A percentile compares a stretch with the other conserved stretches of the same genome.
Evolutionary conservation across 345 rosid genomes (phyloP).

Genomic region (Erodium maritimum): DNA sequence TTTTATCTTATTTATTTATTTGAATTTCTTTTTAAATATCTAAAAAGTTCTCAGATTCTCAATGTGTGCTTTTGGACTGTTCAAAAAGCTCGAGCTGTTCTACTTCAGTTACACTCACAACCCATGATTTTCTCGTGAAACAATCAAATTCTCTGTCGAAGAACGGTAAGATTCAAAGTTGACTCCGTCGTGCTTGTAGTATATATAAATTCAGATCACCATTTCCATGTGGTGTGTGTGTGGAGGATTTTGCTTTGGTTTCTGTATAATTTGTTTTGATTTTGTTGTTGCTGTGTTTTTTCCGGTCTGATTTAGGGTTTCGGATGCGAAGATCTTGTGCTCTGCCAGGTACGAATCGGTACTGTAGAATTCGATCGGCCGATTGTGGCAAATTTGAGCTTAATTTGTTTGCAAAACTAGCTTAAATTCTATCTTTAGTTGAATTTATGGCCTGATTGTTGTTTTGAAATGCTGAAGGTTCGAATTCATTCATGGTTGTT

Average conservation of each 20-base stretch:
- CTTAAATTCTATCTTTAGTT: neutral
- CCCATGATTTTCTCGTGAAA: slow-evolving; percentile 1
- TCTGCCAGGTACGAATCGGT: neutral
- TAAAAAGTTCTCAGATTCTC: neutral
- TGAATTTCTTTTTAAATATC: neutral
- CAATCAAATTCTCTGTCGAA: neutral
- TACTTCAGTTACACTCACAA: slow-evolving; percentile 13
- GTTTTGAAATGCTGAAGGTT: neutral
- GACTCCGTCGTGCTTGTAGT: neutral
- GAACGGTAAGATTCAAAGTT: neutral
- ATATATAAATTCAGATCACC: neutral
- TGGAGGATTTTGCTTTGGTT: neutral
- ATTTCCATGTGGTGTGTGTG: too few species aligned
- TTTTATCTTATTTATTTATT: too few species aligned
- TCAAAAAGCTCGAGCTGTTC: slow-evolving; percentile 12
- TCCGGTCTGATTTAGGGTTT: neutral
- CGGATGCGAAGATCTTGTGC: neutral
- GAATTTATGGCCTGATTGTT: neutral
- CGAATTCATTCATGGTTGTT: neutral
- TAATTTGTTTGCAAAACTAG: neutral
- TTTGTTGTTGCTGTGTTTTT: neutral
- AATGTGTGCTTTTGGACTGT: neutral
- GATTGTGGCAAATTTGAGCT: neutral
- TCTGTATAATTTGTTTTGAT: neutral
- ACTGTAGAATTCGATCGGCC: neutral